Evolutionary conservation across 140 eudicot genomes (phyloP), one percentile per base, ranked within the genome.

Genomic region (Bidens hawaiensis): DNA sequence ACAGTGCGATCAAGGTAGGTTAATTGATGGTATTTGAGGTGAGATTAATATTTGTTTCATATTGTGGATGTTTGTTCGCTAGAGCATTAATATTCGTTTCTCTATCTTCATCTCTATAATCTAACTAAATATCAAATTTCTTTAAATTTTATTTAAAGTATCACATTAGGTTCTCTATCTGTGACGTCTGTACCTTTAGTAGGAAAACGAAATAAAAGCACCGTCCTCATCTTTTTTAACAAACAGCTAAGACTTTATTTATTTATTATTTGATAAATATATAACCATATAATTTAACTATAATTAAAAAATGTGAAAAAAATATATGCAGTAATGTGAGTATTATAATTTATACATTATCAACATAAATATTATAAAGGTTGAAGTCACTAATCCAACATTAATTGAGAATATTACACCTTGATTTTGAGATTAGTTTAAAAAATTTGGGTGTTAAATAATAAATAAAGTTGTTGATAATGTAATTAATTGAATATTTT

Each of bases 401-500:
- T 30, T 59, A 30, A 15, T 45, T 45, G 27, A 33, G 75, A 69
- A 69, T 46, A 58, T 59, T 31, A 69, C 75, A 69, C 27, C 75
- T 59, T 69, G 56, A 46, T 26, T 46, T 69, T 58, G 50, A 15
- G 19, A 45, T 21, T 65, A 28, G 27, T 30, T 31, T 30, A 12
- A 57, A 33, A 26, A 43, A 15, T 27, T 7, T 25, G 11, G 60
- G 15, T 19, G 59, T 41, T 51, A 36, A 22, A 23, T 68, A 57
- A 57, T 56, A 22, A 68, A 52, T 18, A 54, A 7, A 22, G 9
- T 23, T 56, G 49, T 18, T 69, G 67, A 69, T 69, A 58, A 58
- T 45, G 47, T 69, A 43, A 10, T 28, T 31, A 45, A 24, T 45
- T 58, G 26, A 45, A n/a, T 16, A 43, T 58, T n/a, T 45, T 60